Base-by-base conservation (phyloP, 345 rosid species). In the Eucalyptus sp. region DNA sequence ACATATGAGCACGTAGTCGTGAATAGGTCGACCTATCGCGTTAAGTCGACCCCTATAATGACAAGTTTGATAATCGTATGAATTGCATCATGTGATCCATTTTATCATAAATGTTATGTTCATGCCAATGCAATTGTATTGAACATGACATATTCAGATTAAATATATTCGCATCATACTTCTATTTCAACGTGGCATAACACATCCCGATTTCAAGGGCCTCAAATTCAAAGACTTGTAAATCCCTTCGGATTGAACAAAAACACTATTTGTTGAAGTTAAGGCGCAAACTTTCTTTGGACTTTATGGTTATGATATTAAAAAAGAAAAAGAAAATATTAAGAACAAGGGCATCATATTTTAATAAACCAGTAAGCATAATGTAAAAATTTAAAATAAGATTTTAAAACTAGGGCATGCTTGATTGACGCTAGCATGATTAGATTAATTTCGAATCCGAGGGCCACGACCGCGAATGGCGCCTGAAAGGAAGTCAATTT, bases 41-140 rank as follows among this genome's bases (percentile, higher is more conserved):
- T 37, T 6, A 37, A 37, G 46, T 41, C 27, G 0, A 6, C 83
- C 4, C 14, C 4, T 71, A 37, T 3, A 10, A 71, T 8, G 46
- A 71, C 8, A 5, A 0, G 14, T 37, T 17, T 6, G 24, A 68
- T 0, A 17, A 68, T 68, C 4, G 0, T 9, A 0, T 5, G 0
- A 68, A 68, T 33, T 2, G 25, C 3, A 0, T 68, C 10, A 1
- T 9, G 4, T 68, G 1, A 68, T 33, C 7, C 14, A 10, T 7
- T 18, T 37, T 10, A 10, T 71, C 12, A 1, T 0, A 10, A 7
- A 1, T 6, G 14, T 37, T 37, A 76, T 37, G 46, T 3, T 37
- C 1, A 0, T 17, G 22, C 41, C 8, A 6, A 2, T 2, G 1
- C 8, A 71, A 33, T 71, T 71, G 5, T 5, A 9, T 76, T 76